Evolutionary conservation across 305 asterid species (phyloP).

Genomic region (Fraxinus xanthoxyloides): DNA sequence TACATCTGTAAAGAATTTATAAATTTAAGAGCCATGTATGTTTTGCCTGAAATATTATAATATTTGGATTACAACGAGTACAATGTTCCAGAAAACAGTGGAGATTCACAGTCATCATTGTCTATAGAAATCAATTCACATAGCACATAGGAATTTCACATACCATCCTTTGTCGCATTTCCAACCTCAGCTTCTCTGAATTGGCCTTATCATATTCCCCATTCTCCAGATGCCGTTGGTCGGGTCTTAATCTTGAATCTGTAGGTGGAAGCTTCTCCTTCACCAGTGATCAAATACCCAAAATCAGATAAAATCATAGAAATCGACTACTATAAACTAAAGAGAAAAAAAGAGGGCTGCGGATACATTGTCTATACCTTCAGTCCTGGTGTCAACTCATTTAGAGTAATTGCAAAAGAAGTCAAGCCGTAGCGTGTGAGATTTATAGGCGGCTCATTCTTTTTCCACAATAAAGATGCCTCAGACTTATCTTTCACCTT

Average conservation of each 20-base stretch:
- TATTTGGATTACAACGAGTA: neutral
- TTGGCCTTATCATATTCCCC: conserved; percentile 94
- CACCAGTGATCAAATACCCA: conserved; percentile 45
- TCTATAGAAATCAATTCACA: neutral
- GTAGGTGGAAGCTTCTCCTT: conserved; percentile 99
- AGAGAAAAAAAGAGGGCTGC: neutral
- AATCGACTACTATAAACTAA: neutral
- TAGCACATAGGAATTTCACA: neutral
- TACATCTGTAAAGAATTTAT: neutral
- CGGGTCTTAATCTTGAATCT: conserved; percentile 93
- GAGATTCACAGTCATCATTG: neutral
- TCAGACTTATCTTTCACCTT: conserved; percentile 50
- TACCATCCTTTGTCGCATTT: conserved; percentile 89
- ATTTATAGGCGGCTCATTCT: conserved; percentile 52
- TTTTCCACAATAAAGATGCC: conserved; percentile 68
- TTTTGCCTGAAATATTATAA: neutral
- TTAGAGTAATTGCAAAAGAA: conserved; percentile 80
- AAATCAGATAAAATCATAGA: conserved; percentile 48
- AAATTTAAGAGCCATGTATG: neutral
- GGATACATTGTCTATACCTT: conserved; percentile 48
- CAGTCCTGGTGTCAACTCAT: conserved; percentile 78
- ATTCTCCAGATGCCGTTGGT: conserved; percentile 83
- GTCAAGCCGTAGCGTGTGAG: conserved; percentile 81
- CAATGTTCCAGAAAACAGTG: neutral
- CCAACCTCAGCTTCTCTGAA: conserved; percentile 82